Base-by-base conservation (phyloP, 23 red algal species). In the Gracilariopsis chorda region DNA sequence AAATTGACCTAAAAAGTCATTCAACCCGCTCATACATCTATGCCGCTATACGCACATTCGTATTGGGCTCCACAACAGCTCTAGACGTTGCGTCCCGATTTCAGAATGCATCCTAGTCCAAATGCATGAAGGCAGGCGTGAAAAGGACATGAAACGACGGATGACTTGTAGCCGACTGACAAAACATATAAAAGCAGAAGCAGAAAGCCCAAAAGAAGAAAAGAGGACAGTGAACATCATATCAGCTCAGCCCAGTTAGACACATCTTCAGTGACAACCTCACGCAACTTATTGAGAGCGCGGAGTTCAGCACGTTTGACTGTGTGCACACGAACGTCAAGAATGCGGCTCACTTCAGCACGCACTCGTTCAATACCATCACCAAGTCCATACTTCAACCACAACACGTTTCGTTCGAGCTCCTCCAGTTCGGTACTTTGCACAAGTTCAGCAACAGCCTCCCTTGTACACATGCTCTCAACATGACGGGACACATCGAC, bases 401-500 rank as follows among this genome's bases (percentile, higher is more conserved):
- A 73, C 74, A 91, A 32, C 27, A 91, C 88, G 37, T 37, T 61
- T 8, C 88, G 40, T 42, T 91, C 88, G 16, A 91, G 61, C 16
- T 91, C 88, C 60, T 73, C 75, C 13, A 91, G 74, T 24, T 73
- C 34, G 4, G 65, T 76, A 43, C 39, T 72, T 46, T 65, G 44
- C 35, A 91, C 75, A 29, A 91, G 75, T 53, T 80, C 75, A 27
- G 55, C 57, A 24, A 91, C 74, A 2, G 75, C 88, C 34, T 91
- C 73, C 20, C 74, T 37, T 25, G 77, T 81, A 41, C 74, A 80
- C 53, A 11, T 36, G 13, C 77, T 44, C 29, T 91, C 88, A 29
- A 91, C 88, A n/a, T 82, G 60, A 3, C 88, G 51, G 2, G 88
- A 73, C 5, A 82, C 77, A 59, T 91, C 88, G 33, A 82, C 88